Base-by-base conservation (phyloP, 1,284 basidiomycete genomes). In the Malassezia slooffiae region DNA sequence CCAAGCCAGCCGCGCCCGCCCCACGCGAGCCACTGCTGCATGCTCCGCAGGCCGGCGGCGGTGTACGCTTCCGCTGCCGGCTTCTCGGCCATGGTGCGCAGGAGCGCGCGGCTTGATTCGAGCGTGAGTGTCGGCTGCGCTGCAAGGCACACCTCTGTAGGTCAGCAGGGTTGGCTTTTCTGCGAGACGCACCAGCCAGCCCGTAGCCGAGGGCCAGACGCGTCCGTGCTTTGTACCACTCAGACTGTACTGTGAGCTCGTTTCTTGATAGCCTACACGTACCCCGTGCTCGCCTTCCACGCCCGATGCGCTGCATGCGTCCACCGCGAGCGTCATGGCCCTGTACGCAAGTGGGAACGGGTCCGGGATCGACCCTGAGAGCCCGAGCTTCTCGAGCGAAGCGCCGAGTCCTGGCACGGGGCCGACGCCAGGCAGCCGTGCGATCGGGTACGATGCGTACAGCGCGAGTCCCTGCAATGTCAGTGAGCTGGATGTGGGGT, bases 1-100 rank as follows among this genome's bases (percentile, higher is more conserved):
- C 46, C 46, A 12, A 48, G 32, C 46, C 46, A 48, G 24, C 46
- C 46, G 7, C 41, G 40, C 5, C 46, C 46, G 11, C 46, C 46
- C 46, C 46, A 48, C 38, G 33, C 31, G 1, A 29, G 21, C 46
- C 46, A 48, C 23, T 34, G 34, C 9, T 31, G 19, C 6, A 42
- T 13, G 22, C 35, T 28, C 2, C 15, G 7, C 4, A 32, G 5
- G 3, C 24, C 26, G 5, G 31, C 26, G 9, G 5, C 23, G 3
- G 31, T 19, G 6, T 27, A 17, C 4, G 35, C 33, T 24, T 41
- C 35, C 3, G 31, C 17, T 8, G 34, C 32, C 8, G 44, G 38
- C 7, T 38, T 47, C 2, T 36, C 15, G 3, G 39, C 34, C 13
- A 47, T 36, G 12, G 39, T 34, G 9, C 21, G 21, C 1, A 47